These are phyloP conservation scores for Adansonia madagascariensis DNA, from an alignment of 441 rosid species.

Conservation along the genomic window DNA sequence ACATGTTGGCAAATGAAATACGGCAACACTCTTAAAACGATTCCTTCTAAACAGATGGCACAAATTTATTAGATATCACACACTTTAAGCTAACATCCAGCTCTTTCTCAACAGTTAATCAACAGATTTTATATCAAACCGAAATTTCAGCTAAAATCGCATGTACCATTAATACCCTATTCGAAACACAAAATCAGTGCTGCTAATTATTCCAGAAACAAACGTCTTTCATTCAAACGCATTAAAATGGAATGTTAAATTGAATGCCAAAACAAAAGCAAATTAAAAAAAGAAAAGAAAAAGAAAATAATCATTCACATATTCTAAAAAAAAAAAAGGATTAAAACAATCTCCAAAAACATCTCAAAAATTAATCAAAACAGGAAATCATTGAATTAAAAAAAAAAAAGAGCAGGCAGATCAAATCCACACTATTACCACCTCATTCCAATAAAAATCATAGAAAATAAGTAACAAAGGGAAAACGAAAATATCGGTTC, in stretches of 20 bases:
- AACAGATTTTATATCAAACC: slow-evolving; percentile 1
- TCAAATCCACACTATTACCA: slow-evolving; percentile 23
- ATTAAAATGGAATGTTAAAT: background rate
- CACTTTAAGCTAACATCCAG: background rate
- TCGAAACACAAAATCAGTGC: slow-evolving; percentile 3
- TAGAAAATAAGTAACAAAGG: background rate
- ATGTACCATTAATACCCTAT: background rate
- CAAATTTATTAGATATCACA: background rate
- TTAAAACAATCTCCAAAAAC: background rate
- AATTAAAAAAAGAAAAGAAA: background rate
- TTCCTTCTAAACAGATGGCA: background rate
- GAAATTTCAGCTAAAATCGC: background rate
- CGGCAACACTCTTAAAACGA: background rate
- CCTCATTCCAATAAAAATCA: slow-evolving; percentile 18
- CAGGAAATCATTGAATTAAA: background rate
- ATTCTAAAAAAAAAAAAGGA: background rate
- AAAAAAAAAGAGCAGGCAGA: slow-evolving; percentile 24
- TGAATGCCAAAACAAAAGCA: slow-evolving; percentile 15
- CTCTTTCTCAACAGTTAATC: slow-evolving; percentile 12
- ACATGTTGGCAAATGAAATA: background rate
- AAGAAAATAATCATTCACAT: background rate
- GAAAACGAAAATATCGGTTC: background rate
- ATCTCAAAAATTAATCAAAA: slow-evolving; percentile 2
- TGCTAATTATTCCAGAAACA: background rate
- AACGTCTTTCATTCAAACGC: background rate